Conservation (phyloP, 140 eudicot genomes). For the Stevia rebaudiana region DNA sequence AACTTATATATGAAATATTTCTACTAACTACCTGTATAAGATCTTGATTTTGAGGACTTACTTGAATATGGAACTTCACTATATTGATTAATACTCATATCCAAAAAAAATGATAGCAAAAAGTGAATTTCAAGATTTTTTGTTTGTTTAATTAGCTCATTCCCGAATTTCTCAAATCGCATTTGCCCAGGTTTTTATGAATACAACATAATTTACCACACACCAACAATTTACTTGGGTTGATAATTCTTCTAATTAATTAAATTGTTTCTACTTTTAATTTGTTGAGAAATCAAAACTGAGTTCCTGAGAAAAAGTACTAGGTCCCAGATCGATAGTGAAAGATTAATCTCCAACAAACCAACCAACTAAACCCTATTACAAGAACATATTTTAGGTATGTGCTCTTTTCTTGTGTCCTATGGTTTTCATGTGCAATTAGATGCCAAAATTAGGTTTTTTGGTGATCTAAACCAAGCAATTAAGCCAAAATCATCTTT, state of each 20-base stretch:
- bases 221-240: neutral
- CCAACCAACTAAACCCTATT: neutral
- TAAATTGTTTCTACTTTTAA: neutral
- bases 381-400: slow-evolving; percentile 2
- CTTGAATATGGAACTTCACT: slow-evolving; percentile 6
- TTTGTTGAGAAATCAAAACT: neutral
- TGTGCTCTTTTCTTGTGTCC: neutral
- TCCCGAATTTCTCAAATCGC: neutral
- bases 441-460: slow-evolving; percentile 14
- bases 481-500: slow-evolving; percentile 3
- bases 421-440: neutral
- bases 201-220: neutral
- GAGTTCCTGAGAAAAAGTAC: neutral
- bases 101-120: neutral
- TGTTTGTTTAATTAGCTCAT: neutral
- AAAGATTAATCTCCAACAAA: slow-evolving; percentile 7
- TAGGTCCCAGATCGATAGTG: neutral
- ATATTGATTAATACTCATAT: neutral
- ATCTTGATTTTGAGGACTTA: neutral
- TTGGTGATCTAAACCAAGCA: neutral
- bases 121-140: neutral
- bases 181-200: neutral
- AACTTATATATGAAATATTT: neutral
- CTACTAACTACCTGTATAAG: neutral
- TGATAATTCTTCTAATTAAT: neutral